A percentile compares a stretch with the other conserved stretches of the same genome.
These are phyloP conservation scores for Rasamsonia emersonii DNA, from an alignment of 2,329 filamentous ascomycete species.

Conservation along the genomic window DNA sequence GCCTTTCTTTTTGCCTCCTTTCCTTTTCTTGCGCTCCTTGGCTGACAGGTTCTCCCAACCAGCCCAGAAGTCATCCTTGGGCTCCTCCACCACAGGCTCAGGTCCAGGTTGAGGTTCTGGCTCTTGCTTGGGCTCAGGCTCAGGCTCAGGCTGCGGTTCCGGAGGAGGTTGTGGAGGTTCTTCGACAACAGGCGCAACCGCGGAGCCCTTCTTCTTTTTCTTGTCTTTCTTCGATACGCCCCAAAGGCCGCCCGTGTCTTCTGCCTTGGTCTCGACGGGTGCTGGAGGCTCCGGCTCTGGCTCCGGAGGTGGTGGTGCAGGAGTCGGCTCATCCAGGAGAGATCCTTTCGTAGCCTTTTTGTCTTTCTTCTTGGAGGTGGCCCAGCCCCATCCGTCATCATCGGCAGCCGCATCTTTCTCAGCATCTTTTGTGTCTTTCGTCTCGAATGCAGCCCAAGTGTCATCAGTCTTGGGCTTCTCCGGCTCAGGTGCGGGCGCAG, in stretches of 20 bases:
- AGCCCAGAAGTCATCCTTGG: slow-evolving; percentile 7
- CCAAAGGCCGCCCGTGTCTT: slow-evolving; percentile 10
- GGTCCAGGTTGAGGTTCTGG: slow-evolving; percentile 24
- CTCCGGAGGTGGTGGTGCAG: slow-evolving; percentile 14
- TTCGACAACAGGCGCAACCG: no score
- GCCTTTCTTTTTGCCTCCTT: slow-evolving; percentile 10
- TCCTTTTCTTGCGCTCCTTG: slow-evolving; percentile 9
- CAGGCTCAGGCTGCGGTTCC: slow-evolving; percentile 12
- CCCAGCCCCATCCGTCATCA: slow-evolving; percentile 25
- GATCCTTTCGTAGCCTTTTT: slow-evolving; percentile 8
- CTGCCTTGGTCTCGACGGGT: slow-evolving; percentile 15
- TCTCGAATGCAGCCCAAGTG: slow-evolving; percentile 9
- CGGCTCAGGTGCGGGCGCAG: slow-evolving; percentile 4
- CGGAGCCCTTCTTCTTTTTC: slow-evolving; percentile 8
- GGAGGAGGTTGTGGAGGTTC: slow-evolving; percentile 7
- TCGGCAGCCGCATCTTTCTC: slow-evolving; percentile 6
- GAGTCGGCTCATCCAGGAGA: slow-evolving; percentile 8
- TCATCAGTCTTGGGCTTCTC: slow-evolving; percentile 12
- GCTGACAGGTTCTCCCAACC: slow-evolving; percentile 6
- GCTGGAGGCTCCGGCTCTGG: slow-evolving; percentile 13
- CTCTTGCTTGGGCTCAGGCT: slow-evolving; percentile 22
- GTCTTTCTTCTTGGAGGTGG: slow-evolving; percentile 11
- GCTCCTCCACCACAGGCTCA: slow-evolving; percentile 16
- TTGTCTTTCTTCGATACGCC: neutral
- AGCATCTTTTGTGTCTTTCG: slow-evolving; percentile 5